phyloP scores from a whole-genome alignment of 2,329 filamentous ascomycete species.

The Ophiostoma quercus region DNA sequence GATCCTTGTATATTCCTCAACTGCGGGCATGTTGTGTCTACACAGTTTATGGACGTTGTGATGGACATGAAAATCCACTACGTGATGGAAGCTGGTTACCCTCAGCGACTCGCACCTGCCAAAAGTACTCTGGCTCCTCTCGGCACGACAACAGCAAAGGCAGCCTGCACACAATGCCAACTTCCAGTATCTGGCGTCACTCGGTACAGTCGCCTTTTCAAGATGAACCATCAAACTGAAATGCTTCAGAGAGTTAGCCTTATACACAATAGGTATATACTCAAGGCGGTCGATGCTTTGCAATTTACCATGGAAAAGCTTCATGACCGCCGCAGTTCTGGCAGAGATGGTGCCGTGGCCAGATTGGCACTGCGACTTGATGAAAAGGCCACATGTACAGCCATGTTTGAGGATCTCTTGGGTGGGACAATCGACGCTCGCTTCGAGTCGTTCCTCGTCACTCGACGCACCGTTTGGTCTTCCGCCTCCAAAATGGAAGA shows the following conservation, averaged over 20 bases:
- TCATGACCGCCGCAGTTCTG: too few species aligned
- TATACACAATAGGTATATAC: conserved; percentile 28
- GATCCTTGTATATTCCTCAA: conserved; percentile 57
- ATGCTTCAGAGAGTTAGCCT: conserved; percentile 41
- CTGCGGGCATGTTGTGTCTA: conserved; percentile 60
- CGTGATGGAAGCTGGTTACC: conserved; percentile 37
- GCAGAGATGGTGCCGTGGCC: too few species aligned
- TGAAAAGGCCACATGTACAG: too few species aligned
- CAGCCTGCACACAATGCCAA: conserved; percentile 54
- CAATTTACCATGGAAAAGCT: not conserved
- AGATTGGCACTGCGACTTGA: not conserved
- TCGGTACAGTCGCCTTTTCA: conserved; percentile 58
- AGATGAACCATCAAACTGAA: conserved; percentile 56
- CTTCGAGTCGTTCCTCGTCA: too few species aligned
- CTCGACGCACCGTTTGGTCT: too few species aligned
- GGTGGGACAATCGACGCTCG: too few species aligned
- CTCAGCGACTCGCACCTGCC: conserved; percentile 12
- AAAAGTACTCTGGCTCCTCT: not conserved
- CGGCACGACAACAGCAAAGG: conserved; percentile 14
- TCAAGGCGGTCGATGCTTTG: not conserved
- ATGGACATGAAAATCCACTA: conserved; percentile 53
- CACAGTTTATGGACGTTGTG: conserved; percentile 55
- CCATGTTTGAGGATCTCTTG: too few species aligned
- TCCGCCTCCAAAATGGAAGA: too few species aligned
- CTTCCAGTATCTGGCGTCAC: conserved; percentile 41